Evolutionary conservation across 495 filamentous ascomycete species (phyloP).

Genomic region (Lasiosphaeriaceae sp.): DNA sequence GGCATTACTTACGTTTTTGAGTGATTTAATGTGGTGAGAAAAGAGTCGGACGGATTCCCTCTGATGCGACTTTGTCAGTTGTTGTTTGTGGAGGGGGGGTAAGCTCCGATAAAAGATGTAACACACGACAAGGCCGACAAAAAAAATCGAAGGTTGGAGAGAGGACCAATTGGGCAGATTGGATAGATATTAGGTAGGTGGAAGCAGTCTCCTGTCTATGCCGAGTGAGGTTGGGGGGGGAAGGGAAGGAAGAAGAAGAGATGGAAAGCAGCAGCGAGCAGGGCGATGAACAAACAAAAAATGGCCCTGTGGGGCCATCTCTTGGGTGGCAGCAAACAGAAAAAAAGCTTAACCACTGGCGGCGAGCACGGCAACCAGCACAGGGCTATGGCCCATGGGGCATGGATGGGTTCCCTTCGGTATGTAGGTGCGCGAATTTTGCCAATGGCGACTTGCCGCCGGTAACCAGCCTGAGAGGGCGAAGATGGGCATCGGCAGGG

Average conservation of each 20-base stretch:
- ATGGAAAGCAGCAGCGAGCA: background rate
- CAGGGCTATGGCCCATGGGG: constrained; percentile 2
- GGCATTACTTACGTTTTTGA: no score
- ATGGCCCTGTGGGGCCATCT: constrained; percentile 13
- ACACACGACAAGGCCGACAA: constrained; percentile 18
- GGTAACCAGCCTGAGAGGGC: background rate
- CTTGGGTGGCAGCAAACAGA: background rate
- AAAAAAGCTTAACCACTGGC: constrained; percentile 27
- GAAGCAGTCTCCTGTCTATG: constrained; percentile 21
- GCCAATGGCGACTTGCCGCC: constrained; percentile 1
- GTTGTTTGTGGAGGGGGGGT: no score
- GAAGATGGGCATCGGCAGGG: background rate
- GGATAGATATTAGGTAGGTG: constrained; percentile 6
- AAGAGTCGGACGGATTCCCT: no score
- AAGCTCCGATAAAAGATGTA: background rate
- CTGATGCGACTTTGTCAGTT: no score
- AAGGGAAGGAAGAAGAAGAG: constrained; percentile 15
- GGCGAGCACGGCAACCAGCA: background rate
- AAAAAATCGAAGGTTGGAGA: constrained; percentile 5
- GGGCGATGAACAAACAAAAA: constrained; percentile 28
- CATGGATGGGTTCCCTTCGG: constrained; percentile 2
- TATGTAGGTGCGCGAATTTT: constrained; percentile 21
- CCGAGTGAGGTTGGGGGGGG: constrained; percentile 27
- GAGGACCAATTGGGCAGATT: constrained; percentile 13
- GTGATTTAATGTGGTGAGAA: no score